Base-by-base conservation (phyloP, 805 yeast genomes). In the Suhomyces pyralidae region DNA sequence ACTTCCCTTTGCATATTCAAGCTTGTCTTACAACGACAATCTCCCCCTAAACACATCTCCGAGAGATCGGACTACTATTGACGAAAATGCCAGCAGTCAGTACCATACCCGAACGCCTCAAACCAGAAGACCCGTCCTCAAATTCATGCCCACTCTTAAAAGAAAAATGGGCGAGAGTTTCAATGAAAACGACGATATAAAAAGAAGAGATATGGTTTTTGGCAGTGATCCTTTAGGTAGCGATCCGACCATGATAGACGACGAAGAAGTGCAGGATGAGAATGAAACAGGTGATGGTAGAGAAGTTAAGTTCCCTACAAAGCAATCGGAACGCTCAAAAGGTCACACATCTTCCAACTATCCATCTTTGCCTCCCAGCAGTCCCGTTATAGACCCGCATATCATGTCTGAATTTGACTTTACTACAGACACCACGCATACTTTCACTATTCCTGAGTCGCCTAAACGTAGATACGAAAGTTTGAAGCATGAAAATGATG, bases 1-100 rank as follows among this genome's bases (percentile, higher is more conserved):
- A 24, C 67, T 79, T n/a, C 84, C 85, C 5, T 75, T 80, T 66
- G 80, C 83, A 3, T 80, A 67, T 56, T 75, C 71, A 53, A 64
- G 70, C 8, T 61, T 72, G 2, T 53, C 66, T 0, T 61, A 63
- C 26, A 73, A 70, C 36, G 64, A 59, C 14, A 55, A 64, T 20
- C 56, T 63, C 10, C 69, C 75, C 0, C 58, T 79, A 17, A 68
- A 71, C 42, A 67, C 74, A 1, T 67, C 71, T 14, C 82, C 82
- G 2, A 58, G 77, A 47, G 74, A 73, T 15, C 58, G 76, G 32
- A 63, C 58, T 9, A 68, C 67, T 7, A 68, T 73, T 15, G 81
- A 78, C 57, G 69, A 68, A 55, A 75, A 79, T 61, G 81, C 81
- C 9, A 65, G 72, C 4, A 76, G 80, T 46, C 64, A 60, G 51